Evolutionary conservation across 345 rosid species (phyloP), one percentile per base, ranked within the genome.

Genomic region (Bruguiera sexangula): DNA sequence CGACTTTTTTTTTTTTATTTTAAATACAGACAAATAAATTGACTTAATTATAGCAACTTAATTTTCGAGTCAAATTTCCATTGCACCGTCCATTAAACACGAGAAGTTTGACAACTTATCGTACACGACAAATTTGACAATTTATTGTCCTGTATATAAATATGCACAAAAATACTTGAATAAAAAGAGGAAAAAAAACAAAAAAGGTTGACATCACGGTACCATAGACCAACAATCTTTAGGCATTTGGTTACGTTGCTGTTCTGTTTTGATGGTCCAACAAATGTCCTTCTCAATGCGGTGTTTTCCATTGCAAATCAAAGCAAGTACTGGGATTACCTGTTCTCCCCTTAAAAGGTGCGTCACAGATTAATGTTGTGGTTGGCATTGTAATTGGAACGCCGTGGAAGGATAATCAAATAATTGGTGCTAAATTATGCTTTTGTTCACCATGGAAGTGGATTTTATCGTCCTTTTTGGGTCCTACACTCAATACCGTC

Each of bases 211-310:
- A 10, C 4, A 2, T 63, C 24, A 64, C 39, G 32, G n/a, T 62
- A 16, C 60, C 65, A 3, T 66, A 65, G 70, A 73, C 71, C 68
- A 74, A 77, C 81, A 73, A 15, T n/a, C 37, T 11, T 57, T 32
- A 54, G 6, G 50, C 3, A 21, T 11, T 22, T 43, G 19, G 39
- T 36, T 57, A 31, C 15, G 4, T 31, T 21, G 30, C 27, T 31
- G 19, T 58, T 10, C 46, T 39, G 46, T 39, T 13, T 43, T 43
- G 48, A 43, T 13, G 15, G 18, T 43, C 18, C 48, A 11, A 43
- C 50, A 43, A 13, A 43, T 13, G 18, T 15, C 50, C 50, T 11
- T 43, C 5, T 43, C 50, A 43, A 43, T 43, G 50, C 0, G 50
- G 48, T 2, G 16, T 43, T 43, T 43, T 15, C 50, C 50, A 43